A percentile compares a stretch with the other conserved stretches of the same genome.
phyloP scores from a whole-genome alignment of 1,284 basidiomycete genomes.

The Tilletia caries region DNA sequence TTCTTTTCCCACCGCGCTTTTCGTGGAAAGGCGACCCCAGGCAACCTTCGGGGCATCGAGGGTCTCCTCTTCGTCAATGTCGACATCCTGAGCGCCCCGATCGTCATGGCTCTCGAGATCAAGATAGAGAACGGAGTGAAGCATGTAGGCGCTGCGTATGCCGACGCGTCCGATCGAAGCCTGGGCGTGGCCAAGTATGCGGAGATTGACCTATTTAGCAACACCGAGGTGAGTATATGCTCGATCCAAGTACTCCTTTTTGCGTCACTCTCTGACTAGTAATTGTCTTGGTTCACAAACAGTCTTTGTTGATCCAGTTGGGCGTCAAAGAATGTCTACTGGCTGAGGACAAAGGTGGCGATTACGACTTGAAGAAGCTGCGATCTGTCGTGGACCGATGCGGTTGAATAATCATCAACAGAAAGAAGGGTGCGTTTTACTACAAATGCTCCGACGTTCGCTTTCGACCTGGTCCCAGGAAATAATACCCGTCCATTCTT shows the following conservation, averaged over 20 bases:
- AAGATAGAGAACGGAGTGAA: slow-evolving; percentile 60
- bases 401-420: slow-evolving; percentile 81
- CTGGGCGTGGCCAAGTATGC: slow-evolving; percentile 76
- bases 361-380: slow-evolving; percentile 68
- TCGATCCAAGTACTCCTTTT: neutral
- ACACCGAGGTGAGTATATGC: slow-evolving; percentile 70
- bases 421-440: slow-evolving; percentile 72
- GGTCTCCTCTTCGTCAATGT: slow-evolving; percentile 83
- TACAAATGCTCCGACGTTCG: too few relatives aligned
- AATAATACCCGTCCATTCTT: neutral
- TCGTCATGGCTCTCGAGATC: slow-evolving; percentile 84
- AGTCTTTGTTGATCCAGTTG: slow-evolving; percentile 92
- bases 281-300: too few relatives aligned
- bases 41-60: slow-evolving; percentile 88
- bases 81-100: slow-evolving; percentile 78
- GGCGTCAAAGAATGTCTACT: slow-evolving; percentile 86
- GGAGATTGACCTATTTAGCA: slow-evolving; percentile 93
- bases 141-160: slow-evolving; percentile 60
- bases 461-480: too few relatives aligned
- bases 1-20: slow-evolving; percentile 27
- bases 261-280: too few relatives aligned
- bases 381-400: slow-evolving; percentile 70
- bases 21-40: slow-evolving; percentile 70
- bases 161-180: slow-evolving; percentile 62
- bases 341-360: slow-evolving; percentile 61